Evolutionary conservation across 805 yeast species (phyloP).

Genomic region (Millerozyma acaciae): DNA sequence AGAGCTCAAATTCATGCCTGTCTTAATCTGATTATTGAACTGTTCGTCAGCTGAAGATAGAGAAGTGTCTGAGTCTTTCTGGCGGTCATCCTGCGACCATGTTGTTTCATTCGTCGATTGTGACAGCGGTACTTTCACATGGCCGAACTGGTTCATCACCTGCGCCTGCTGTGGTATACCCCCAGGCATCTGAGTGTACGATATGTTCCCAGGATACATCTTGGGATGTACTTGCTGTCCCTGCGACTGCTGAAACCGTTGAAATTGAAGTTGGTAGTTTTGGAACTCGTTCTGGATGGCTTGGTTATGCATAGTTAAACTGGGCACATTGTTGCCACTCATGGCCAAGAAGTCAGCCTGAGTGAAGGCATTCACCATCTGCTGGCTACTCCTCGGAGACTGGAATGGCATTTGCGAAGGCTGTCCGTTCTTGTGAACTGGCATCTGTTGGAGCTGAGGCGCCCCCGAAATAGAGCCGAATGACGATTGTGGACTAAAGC

Average conservation of each 20-base stretch:
- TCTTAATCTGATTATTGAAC: slow-evolving; percentile 4
- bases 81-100: slow-evolving; percentile 40
- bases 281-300: slow-evolving; percentile 20
- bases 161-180: slow-evolving; percentile 15
- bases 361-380: slow-evolving; percentile 20
- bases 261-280: slow-evolving; percentile 20
- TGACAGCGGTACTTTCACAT: slow-evolving; percentile 19
- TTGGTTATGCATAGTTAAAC: slow-evolving; percentile 13
- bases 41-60: slow-evolving; percentile 27
- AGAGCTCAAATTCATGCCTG: slow-evolving; percentile 3
- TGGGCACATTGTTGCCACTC: slow-evolving; percentile 5
- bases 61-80: slow-evolving; percentile 40
- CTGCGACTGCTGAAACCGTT: slow-evolving; percentile 25
- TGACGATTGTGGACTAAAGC: slow-evolving; percentile 1
- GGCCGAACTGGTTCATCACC: slow-evolving; percentile 10
- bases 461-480: slow-evolving; percentile 2
- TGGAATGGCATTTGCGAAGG: slow-evolving; percentile 41
- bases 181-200: slow-evolving; percentile 7
- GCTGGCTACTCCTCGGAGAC: slow-evolving; percentile 17
- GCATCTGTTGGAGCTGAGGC: slow-evolving; percentile 1
- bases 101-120: slow-evolving; percentile 42
- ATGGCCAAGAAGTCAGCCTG: slow-evolving; percentile 19
- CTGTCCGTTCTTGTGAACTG: slow-evolving; percentile 1
- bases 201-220: slow-evolving; percentile 13
- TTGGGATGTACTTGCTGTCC: slow-evolving; percentile 18